phyloP scores from a whole-genome alignment of 2,329 filamentous ascomycete species.

The Colletotrichum sp. region DNA sequence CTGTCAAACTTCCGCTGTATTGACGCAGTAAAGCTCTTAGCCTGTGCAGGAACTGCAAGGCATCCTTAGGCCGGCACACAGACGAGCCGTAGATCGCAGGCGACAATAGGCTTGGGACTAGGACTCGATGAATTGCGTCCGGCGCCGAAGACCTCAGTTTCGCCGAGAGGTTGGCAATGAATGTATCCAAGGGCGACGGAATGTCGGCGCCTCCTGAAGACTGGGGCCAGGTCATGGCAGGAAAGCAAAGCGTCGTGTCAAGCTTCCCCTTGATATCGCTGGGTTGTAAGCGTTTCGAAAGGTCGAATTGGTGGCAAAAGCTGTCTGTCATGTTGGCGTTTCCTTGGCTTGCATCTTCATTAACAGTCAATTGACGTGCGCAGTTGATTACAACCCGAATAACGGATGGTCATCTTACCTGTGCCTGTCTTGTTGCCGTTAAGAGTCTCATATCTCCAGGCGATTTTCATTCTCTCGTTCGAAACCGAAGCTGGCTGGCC shows the following conservation, averaged over 20 bases:
- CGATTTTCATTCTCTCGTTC: constrained; percentile 94
- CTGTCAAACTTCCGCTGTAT: constrained; percentile 69
- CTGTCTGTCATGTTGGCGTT: constrained; percentile 30
- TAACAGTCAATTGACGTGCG: not conserved
- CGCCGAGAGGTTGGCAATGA: constrained; percentile 64
- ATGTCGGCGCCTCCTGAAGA: constrained; percentile 17
- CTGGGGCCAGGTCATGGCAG: constrained; percentile 21
- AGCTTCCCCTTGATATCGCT: constrained; percentile 55
- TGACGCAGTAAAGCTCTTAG: constrained; percentile 77
- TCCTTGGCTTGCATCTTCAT: not conserved
- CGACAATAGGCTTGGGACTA: constrained; percentile 85
- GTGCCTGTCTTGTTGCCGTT: constrained; percentile 41
- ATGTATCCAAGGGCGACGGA: constrained; percentile 64
- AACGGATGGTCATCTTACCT: constrained; percentile 14
- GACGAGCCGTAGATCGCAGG: constrained; percentile 81
- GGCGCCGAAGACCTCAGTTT: constrained; percentile 63
- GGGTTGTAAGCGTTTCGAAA: constrained; percentile 66
- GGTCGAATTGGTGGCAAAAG: constrained; percentile 78
- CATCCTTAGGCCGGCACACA: constrained; percentile 70
- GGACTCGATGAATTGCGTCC: constrained; percentile 75
- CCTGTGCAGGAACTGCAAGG: constrained; percentile 82
- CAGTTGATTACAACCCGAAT: not conserved
- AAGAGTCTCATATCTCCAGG: constrained; percentile 92
- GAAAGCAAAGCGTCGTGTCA: constrained; percentile 48
- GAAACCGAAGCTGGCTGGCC: constrained; percentile 41